These are phyloP conservation scores for Pseudogymnoascus sp. DNA, from an alignment of 2,329 filamentous ascomycete genomes.

Conservation along the genomic window DNA sequence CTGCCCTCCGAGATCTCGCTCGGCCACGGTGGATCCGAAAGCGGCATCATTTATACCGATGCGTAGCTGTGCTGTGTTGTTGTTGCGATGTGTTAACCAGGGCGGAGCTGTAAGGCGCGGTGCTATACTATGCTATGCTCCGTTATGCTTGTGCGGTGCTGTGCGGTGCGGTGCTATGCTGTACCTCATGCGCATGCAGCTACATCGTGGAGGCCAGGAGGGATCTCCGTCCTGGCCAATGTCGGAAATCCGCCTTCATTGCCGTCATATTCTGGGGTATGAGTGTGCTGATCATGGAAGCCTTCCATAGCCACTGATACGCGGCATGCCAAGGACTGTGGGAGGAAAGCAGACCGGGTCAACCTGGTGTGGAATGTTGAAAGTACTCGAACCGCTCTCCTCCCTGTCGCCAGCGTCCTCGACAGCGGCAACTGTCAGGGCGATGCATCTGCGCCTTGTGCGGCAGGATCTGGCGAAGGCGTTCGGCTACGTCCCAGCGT, in stretches of 20 bases:
- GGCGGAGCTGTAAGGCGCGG: background rate
- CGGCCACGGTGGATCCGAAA: slow-evolving; percentile 4
- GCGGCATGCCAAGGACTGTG: background rate
- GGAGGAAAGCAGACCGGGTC: background rate
- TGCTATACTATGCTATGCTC: background rate
- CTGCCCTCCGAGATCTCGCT: background rate
- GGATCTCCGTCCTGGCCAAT: background rate
- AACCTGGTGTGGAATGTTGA: background rate
- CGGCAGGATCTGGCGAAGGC: background rate
- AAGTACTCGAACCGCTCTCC: background rate
- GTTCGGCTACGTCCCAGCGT: background rate
- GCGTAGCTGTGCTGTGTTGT: background rate
- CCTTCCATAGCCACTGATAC: background rate
- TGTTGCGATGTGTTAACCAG: background rate
- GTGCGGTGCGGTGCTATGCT: background rate
- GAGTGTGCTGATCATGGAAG: background rate
- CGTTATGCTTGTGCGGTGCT: background rate
- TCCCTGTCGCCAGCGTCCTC: background rate
- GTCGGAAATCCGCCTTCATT: background rate
- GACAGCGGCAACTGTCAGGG: background rate
- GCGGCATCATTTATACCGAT: background rate
- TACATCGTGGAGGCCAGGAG: background rate
- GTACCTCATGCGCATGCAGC: background rate
- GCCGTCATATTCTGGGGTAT: background rate
- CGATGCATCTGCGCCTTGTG: background rate